phyloP scores from a whole-genome alignment of 305 asterid genomes.

The Ajuga reptans region DNA sequence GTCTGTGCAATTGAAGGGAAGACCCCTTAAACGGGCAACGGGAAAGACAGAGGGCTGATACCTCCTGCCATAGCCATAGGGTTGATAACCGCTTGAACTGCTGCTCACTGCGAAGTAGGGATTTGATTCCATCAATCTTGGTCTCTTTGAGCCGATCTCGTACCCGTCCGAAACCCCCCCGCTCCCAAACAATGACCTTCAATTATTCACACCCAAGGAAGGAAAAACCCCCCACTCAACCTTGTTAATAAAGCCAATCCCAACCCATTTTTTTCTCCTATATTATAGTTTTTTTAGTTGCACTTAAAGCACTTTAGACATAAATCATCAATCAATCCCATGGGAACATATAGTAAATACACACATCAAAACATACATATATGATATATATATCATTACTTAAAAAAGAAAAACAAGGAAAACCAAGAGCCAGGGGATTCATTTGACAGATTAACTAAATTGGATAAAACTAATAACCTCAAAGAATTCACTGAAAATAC shows the following conservation, averaged over 20 bases:
- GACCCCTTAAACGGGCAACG: constrained; percentile 82
- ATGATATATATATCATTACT: not conserved
- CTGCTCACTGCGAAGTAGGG: constrained; percentile 98
- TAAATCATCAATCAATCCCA: constrained; percentile 23
- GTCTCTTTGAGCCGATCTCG: constrained; percentile 99
- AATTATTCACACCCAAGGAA: constrained; percentile 68
- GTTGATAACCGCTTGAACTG: constrained; percentile 51
- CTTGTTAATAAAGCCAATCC: constrained; percentile 96
- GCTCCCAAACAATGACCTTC: constrained; percentile 99
- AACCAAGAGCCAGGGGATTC: constrained; percentile 1
- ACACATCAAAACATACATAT: not conserved
- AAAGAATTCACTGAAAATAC: constrained; percentile 8
- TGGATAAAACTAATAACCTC: not conserved
- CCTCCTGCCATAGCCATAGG: constrained; percentile 44
- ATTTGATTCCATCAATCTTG: constrained; percentile 99
- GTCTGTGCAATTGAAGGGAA: constrained; percentile 80
- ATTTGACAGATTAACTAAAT: not conserved
- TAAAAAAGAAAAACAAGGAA: not conserved
- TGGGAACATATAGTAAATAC: not conserved
- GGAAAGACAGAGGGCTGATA: constrained; percentile 52
- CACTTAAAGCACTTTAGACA: constrained; percentile 17
- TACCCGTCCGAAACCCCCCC: constrained; percentile 99
- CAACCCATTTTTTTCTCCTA: constrained; percentile 67
- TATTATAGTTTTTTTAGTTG: constrained; percentile 38
- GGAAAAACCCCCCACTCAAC: constrained; percentile 77